Conservation (phyloP, 2,329 filamentous ascomycete genomes). For the Aspergillus carbonarius region DNA sequence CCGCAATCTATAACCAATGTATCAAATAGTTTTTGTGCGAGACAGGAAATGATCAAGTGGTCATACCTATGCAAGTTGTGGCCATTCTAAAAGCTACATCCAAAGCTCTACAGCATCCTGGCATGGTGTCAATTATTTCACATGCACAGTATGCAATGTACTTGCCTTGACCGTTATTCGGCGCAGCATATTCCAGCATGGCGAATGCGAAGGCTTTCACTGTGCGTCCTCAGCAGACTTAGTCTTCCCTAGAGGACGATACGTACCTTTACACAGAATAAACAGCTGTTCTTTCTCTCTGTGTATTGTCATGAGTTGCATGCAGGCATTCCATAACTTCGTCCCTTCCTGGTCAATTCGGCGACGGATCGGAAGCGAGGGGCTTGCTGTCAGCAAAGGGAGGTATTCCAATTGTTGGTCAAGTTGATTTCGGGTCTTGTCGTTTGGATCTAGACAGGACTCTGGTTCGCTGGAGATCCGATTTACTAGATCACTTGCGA, state of each 20-base stretch:
- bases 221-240: slow-evolving; percentile 14
- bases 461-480: slow-evolving; percentile 6
- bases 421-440: slow-evolving; percentile 12
- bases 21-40: no score
- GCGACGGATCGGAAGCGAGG: slow-evolving; percentile 12
- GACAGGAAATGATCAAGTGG: neutral
- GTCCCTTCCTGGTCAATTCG: slow-evolving; percentile 34
- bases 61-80: slow-evolving; percentile 59
- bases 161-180: slow-evolving; percentile 15
- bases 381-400: slow-evolving; percentile 5
- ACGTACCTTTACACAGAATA: slow-evolving; percentile 21
- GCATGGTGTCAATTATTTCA: neutral
- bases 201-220: slow-evolving; percentile 63
- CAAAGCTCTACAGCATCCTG: slow-evolving; percentile 58
- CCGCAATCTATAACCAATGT: slow-evolving; percentile 43
- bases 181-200: slow-evolving; percentile 59
- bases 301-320: slow-evolving; percentile 17
- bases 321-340: slow-evolving; percentile 41
- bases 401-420: slow-evolving; percentile 18
- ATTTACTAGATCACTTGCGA: slow-evolving; percentile 21
- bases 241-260: neutral
- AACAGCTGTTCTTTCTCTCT: slow-evolving; percentile 7
- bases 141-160: neutral
- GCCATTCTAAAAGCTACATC: slow-evolving; percentile 67
- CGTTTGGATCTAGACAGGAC: neutral